Base-by-base conservation (phyloP, 495 filamentous ascomycete species). In the Lineolata rhizophorae region DNA sequence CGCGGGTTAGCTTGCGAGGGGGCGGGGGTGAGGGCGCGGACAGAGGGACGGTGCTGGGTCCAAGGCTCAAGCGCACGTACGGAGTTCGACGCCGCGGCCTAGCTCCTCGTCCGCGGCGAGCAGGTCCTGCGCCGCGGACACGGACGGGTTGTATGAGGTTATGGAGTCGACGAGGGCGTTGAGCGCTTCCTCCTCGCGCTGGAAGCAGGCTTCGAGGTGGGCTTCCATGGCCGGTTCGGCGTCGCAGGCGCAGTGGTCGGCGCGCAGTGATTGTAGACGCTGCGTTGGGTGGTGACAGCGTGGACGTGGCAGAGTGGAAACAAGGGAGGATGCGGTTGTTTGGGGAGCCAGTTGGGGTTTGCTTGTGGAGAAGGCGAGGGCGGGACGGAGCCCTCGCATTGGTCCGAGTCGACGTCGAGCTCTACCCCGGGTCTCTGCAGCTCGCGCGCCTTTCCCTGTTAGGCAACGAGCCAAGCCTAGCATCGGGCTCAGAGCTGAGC, bases 61-160 rank as follows among this genome's bases (percentile, higher is more conserved):
- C n/a, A n/a, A n/a, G n/a, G n/a, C n/a, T n/a, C n/a, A 11, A 30
- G 9, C 20, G 12, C 6, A 19, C 36, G 13, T 51, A 74, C 71
- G 37, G 30, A 67, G 58, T 39, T 69, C 57, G 13, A 85, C 54
- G 11, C 66, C 64, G 27, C 54, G 42, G 28, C 48, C 56, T 14
- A 85, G 62, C 30, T 68, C 64, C 22, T 59, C 56, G 39, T 85
- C 76, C 26, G 75, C 78, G n/a, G 57, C 51, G 4, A 72, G 53
- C 13, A 85, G 62, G 20, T 75, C 66, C 15, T 60, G 52, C 3
- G 76, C 76, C 16, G 68, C 62, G 18, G 53, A 45, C 3, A 64
- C 51, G 8, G 68, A 73, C 18, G 78, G 78, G 39, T 78, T 76
- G 62, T 80, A 82, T 35, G 77, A 70, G 5, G 72, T 55, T 26